Base-by-base conservation (phyloP, 257 asterid genomes). In the Solanum raphanifolium region DNA sequence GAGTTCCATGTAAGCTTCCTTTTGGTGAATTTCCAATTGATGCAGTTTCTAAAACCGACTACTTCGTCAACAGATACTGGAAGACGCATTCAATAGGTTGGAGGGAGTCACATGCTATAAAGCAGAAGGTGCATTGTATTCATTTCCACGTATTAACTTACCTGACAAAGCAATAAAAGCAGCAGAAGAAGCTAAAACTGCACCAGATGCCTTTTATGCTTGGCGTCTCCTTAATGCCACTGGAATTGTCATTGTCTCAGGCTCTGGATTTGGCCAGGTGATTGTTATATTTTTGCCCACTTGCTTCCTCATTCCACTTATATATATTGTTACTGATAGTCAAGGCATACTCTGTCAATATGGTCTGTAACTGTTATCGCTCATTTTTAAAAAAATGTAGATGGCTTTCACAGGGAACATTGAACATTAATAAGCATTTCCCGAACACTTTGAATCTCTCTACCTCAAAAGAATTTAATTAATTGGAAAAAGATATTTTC, bases 121-220 rank as follows among this genome's bases (percentile, higher is more conserved):
- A 88, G 98, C 98, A 39, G 99, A 97, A 90, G 99, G 99, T 38
- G 99, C 99, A 31, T 95, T 97, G 99, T 95, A 95, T 87, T 95
- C 95, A 43, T 97, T 95, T 89, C 98, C 99, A 11, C 91, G 96
- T 35, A 91, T 97, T 86, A 76, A 88, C 68, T 91, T 97, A 89
- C 98, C 99, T 2, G 92, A 90, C 83, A 97, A 95, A 88, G 99
- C 98, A 12, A 94, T 95, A 34, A 94, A 93, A 89, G 98, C 97
- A 84, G 98, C 99, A 38, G 93, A 95, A 91, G 92, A 94, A 35
- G 97, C 90, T 27, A 92, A 95, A 25, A 46, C 90, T 10, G 92
- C 98, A 39, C 95, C 99, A 3, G 99, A 97, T 85, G 91, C 97
- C 39, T 93, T 93, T 83, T 97, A 97, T 88, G 95, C 95, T 87